phyloP scores from a whole-genome alignment of 768 basidiomycete genomes.

The Tylopilus balloui region DNA sequence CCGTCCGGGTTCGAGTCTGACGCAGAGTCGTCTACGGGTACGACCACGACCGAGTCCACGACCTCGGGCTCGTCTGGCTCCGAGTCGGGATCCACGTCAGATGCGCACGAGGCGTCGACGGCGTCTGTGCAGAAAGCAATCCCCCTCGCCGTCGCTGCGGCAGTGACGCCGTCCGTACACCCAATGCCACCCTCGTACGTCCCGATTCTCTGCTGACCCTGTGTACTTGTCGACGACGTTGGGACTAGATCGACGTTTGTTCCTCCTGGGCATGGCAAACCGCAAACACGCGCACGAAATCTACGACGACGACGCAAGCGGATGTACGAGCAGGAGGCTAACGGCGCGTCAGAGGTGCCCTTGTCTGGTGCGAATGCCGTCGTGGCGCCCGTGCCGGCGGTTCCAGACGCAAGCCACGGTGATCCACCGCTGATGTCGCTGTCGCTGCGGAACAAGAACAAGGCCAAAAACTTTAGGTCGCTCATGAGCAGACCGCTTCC shows the following conservation, averaged over 20 bases:
- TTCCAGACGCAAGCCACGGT: neutral
- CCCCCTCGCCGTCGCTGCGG: constrained; percentile 11
- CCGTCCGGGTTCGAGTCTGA: constrained; percentile 22
- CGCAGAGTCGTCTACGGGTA: neutral
- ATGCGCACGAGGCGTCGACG: constrained; percentile 3
- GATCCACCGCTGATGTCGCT: constrained; percentile 34
- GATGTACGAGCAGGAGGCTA: constrained; percentile 24
- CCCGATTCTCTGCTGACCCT: neutral
- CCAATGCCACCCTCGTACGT: constrained; percentile 8
- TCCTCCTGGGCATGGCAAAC: constrained; percentile 59
- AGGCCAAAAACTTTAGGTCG: constrained; percentile 62
- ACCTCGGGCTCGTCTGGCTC: constrained; percentile 4
- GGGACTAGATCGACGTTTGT: constrained; percentile 25
- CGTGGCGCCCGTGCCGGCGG: neutral
- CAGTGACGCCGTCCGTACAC: constrained; percentile 8
- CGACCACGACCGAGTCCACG: constrained; percentile 13
- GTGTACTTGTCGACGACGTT: too few relatives aligned
- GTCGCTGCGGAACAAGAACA: constrained; percentile 69
- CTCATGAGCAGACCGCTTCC: constrained; percentile 41
- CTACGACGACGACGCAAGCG: constrained; percentile 50
- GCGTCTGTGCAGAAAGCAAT: constrained; percentile 2
- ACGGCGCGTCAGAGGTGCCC: constrained; percentile 21
- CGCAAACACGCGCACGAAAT: constrained; percentile 54
- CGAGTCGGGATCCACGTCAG: constrained; percentile 17
- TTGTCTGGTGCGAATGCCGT: constrained; percentile 42